Base-by-base conservation (phyloP, 768 basidiomycete species). In the Coprinellus aureogranulatus region DNA sequence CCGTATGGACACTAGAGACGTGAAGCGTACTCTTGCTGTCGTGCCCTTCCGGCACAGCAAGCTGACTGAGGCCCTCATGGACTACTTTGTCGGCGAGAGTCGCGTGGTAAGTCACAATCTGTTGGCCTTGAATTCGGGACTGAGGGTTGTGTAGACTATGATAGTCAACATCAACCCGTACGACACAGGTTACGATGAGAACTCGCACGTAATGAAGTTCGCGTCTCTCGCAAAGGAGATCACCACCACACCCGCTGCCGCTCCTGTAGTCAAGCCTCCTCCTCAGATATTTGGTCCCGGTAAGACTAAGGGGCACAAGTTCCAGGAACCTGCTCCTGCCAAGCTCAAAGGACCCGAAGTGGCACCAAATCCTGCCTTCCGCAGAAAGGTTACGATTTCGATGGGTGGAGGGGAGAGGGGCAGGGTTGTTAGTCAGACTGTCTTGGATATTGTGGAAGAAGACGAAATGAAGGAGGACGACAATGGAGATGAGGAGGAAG, bases 131-230 rank as follows among this genome's bases (percentile, higher is more conserved):
- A 2, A 30, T 59, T 28, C 49, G 50, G 6, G 20, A 20, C 23
- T 18, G 22, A 2, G 4, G 23, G n/a, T 4, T 53, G n/a, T 31
- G 9, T 51, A 97, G 93, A 90, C 89, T n/a, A 97, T 99, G 92
- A 94, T 98, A 51, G 96, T 98, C 56, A 96, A 98, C 65, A 90
- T 99, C 51, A 98, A 99, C 71, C 97, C 97, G 12, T 97, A 93
- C 71, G 94, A 97, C 69, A 98, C 97, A 0, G 92, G 95, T 26
- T 98, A 90, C 68, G 97, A 99, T 67, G 97, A 99, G 69, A 98
- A 98, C 70, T 89, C 90, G 6, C 92, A 98, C 74, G 97, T 99
- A 57, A 98, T 99, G 94, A 90, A 89, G 69, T 99, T 99, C 72
- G 86, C 96, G 22, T 92, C 97, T n/a, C 80, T 98, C 28, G 92